Conservation (phyloP, 2,329 filamentous ascomycete species). For the Cladobotryum protrusum region DNA sequence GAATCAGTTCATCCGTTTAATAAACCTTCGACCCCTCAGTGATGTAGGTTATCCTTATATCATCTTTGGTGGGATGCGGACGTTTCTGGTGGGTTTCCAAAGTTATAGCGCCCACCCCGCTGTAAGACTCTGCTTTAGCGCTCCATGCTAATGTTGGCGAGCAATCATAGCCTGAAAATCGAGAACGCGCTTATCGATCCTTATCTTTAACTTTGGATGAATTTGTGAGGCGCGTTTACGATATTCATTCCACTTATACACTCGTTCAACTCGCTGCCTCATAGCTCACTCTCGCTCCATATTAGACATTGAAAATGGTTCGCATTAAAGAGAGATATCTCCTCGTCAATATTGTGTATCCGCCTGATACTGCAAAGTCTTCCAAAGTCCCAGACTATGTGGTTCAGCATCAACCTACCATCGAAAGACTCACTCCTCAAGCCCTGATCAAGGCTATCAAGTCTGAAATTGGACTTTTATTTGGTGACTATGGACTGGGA, state of each 20-base stretch:
- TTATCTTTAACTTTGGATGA: background rate
- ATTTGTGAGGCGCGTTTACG: no score
- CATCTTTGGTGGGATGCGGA: background rate
- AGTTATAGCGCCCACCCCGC: background rate
- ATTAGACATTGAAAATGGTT: conserved; percentile 58
- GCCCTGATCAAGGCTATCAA: conserved; percentile 64
- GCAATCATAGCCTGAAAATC: background rate
- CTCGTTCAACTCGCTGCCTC: no score
- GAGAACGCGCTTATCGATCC: background rate
- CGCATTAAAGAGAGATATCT: conserved; percentile 95
- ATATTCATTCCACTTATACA: no score
- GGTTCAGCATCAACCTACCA: conserved; percentile 72
- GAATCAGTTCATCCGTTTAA: no score
- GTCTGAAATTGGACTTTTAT: conserved; percentile 63
- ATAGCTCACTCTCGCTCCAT: no score
- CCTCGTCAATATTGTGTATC: conserved; percentile 89
- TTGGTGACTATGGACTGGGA: conserved; percentile 85
- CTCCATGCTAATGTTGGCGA: background rate
- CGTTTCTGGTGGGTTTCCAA: no score
- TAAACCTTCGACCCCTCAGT: no score
- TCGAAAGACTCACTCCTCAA: conserved; percentile 60
- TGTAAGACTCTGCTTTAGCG: background rate
- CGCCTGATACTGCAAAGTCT: conserved; percentile 43
- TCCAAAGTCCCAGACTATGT: conserved; percentile 53
- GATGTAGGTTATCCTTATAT: background rate